Base-by-base conservation (phyloP, 495 filamentous ascomycete species). In the Daldinia concentrica region DNA sequence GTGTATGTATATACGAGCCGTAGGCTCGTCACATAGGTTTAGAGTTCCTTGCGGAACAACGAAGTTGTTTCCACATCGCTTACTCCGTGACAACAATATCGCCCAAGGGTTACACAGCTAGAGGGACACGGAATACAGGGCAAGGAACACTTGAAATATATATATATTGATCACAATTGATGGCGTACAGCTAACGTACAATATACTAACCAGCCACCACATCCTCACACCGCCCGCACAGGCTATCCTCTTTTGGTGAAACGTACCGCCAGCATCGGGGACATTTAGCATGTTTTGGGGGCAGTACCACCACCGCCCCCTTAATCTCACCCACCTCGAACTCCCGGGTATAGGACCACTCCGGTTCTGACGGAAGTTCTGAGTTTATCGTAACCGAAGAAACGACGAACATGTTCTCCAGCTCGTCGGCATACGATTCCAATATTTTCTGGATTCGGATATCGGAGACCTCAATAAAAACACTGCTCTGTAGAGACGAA, bases 231-330 rank as follows among this genome's bases (percentile, higher is more conserved):
- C 93, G 84, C 58, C 79, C 79, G 79, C 95, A 97, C 52, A 96
- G 80, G 64, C 79, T 78, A 19, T 90, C 88, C 77, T 89, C 85
- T 37, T 79, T 76, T 9, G 82, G 79, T 26, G 86, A 85, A 19
- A 88, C 85, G 80, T 91, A 97, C 62, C 90, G 87, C 95, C 95
- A 98, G 81, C 95, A 98, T 50, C 95, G 86, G 3, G 87, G 84
- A 73, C 95, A 98, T 75, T 98, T 98, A 48, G 69, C 66, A 4
- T 87, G 82, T 65, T 82, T 82, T 0, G 94, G 89, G n/a, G 89
- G 87, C 41, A 88, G 80, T 11, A 97, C 90, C 76, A 88, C 79
- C 12, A 88, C 90, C 1, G 63, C 81, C 58, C 85, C 86, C 48
- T 75, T 79, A 2, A 75, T 34, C 22, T 83, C 85, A 41, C 72